A percentile compares a stretch with the other conserved stretches of the same genome.
Evolutionary conservation across 139 green algal genomes (phyloP).

Genomic region (Chlamydomonas applanata): DNA sequence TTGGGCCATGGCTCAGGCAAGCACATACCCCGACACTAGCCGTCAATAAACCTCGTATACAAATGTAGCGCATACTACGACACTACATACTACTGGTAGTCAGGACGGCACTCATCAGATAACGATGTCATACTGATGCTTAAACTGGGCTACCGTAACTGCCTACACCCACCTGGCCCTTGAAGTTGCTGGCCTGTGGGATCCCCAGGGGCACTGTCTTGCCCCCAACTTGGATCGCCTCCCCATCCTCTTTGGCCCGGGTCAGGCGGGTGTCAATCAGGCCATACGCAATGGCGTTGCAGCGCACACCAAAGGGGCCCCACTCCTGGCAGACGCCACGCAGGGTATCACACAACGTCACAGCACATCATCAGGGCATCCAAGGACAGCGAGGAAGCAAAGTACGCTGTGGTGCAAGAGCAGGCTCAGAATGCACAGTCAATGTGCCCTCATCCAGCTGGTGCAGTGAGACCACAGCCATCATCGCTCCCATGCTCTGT

Average conservation of each 20-base stretch:
- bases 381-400: background rate
- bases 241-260: conserved; percentile 53
- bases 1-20: too few relatives aligned
- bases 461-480: too few relatives aligned
- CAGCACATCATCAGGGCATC: conserved; percentile 43
- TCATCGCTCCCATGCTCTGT: too few relatives aligned
- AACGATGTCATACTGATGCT: too few relatives aligned
- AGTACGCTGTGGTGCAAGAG: background rate
- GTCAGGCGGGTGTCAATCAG: conserved; percentile 80
- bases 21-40: too few relatives aligned
- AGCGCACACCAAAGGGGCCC: conserved; percentile 78
- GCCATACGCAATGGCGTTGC: conserved; percentile 76
- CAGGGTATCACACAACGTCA: conserved; percentile 78
- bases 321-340: conserved; percentile 67
- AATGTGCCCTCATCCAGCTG: too few relatives aligned
- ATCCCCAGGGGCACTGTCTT: conserved; percentile 73
- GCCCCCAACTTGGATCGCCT: conserved; percentile 59
- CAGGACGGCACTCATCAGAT: too few relatives aligned
- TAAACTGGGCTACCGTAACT: background rate
- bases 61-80: background rate
- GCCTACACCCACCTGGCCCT: conserved; percentile 9
- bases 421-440: background rate
- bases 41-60: too few relatives aligned
- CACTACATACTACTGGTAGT: background rate
- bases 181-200: conserved; percentile 46